Conservation (phyloP, 2,329 filamentous ascomycete species). For the Penicillium corylophilum region DNA sequence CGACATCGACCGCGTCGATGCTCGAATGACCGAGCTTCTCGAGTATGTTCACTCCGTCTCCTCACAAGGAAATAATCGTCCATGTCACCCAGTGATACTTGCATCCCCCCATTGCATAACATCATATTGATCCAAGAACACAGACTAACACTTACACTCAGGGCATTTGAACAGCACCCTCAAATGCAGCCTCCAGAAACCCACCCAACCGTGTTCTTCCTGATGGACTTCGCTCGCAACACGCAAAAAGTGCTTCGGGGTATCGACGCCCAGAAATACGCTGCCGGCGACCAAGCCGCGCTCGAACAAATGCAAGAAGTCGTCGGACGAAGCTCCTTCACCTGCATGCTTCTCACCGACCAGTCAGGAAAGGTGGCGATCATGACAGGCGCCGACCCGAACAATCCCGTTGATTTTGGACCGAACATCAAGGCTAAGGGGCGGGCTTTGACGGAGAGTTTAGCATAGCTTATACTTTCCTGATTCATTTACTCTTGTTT, state of each 20-base stretch:
- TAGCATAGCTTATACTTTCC: neutral
- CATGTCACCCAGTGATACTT: neutral
- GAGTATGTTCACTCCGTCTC: conserved; percentile 10
- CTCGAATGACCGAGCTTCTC: conserved; percentile 28
- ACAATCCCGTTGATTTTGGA: conserved; percentile 29
- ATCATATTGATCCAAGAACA: neutral
- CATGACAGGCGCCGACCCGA: conserved; percentile 30
- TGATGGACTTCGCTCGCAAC: conserved; percentile 68
- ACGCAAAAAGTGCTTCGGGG: conserved; percentile 52
- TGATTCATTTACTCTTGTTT: neutral
- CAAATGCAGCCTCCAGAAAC: conserved; percentile 31
- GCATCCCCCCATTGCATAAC: too few relatives aligned
- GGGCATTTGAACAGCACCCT: conserved; percentile 32
- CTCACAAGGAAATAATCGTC: neutral
- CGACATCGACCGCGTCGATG: conserved; percentile 19
- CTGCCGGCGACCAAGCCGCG: conserved; percentile 20
- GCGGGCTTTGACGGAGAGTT: conserved; percentile 14
- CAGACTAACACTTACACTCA: conserved; percentile 9
- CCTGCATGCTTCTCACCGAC: conserved; percentile 28
- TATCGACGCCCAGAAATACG: conserved; percentile 27
- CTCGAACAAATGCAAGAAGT: conserved; percentile 22
- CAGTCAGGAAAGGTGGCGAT: conserved; percentile 27
- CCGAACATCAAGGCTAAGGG: conserved; percentile 27
- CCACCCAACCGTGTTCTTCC: conserved; percentile 47
- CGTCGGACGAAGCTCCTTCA: conserved; percentile 29